phyloP scores from a whole-genome alignment of 2,329 filamentous ascomycete genomes.

The Colletotrichum chrysophilum region DNA sequence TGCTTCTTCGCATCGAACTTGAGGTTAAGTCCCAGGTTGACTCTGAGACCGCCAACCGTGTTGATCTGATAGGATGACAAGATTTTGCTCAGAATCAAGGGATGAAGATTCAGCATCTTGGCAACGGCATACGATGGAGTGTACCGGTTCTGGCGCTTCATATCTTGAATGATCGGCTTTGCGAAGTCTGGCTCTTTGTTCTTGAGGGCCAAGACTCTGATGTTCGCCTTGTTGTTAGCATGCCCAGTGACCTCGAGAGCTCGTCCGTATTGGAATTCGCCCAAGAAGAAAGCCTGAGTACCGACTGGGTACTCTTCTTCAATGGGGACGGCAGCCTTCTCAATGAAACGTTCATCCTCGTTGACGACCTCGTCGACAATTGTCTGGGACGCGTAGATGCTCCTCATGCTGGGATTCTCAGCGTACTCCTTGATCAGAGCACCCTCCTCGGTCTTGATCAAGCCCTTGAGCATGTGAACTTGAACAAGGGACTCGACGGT shows the following conservation, averaged over 20 bases:
- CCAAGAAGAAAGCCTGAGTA: conserved; percentile 89
- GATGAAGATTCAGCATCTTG: conserved; percentile 79
- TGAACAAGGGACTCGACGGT: conserved; percentile 88
- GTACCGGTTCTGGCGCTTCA: conserved; percentile 77
- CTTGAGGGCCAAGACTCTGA: conserved; percentile 76
- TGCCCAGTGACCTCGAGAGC: conserved; percentile 85
- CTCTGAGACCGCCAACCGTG: conserved; percentile 76
- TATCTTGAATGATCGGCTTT: conserved; percentile 71
- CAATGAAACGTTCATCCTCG: conserved; percentile 91
- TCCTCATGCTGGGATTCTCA: conserved; percentile 82
- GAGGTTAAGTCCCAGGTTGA: conserved; percentile 92
- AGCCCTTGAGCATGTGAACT: conserved; percentile 91
- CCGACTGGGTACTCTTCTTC: conserved; percentile 89
- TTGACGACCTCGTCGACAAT: conserved; percentile 90
- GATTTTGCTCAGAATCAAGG: conserved; percentile 91
- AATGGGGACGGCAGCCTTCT: conserved; percentile 84
- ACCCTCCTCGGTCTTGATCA: conserved; percentile 89
- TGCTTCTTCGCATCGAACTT: conserved; percentile 96
- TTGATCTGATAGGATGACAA: conserved; percentile 91
- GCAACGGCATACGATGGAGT: conserved; percentile 89
- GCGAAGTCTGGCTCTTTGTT: conserved; percentile 83
- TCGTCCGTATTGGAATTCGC: conserved; percentile 90
- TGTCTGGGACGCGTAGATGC: conserved; percentile 88
- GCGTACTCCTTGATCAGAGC: conserved; percentile 93
- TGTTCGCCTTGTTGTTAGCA: conserved; percentile 74